Base-by-base conservation (phyloP, 805 yeast genomes). In the Metschnikowia vanudenii region DNA sequence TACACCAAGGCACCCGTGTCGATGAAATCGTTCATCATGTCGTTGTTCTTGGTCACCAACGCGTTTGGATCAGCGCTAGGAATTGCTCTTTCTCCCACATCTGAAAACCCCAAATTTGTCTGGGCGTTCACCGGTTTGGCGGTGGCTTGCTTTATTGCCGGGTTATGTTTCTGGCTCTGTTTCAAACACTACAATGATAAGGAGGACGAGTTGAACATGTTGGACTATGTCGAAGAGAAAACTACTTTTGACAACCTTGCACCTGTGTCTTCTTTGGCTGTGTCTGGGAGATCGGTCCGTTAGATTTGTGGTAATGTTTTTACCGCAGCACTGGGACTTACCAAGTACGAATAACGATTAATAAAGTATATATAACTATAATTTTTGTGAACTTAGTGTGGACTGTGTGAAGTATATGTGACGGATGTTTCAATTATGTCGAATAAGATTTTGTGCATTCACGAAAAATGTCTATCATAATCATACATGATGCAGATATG, bases 11-110 rank as follows among this genome's bases (percentile, higher is more conserved):
- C 94, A 5, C 94, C 94, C 35, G 75, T 74, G 8, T 68, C 76
- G 41, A 81, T 81, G 86, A 80, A 80, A 64, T 77, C 85, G 13
- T 77, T 81, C 60, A 76, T 81, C 57, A 80, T 81, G 82, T 74
- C 84, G 13, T 52, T 81, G 42, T 85, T 82, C 72, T 73, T 87
- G 59, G 68, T 86, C 47, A 84, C 86, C 35, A 82, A 75, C 54
- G 94, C 95, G n/a, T 57, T 84, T 42, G 90, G 94, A 48, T 77
- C 92, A 20, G 89, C 90, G 17, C 59, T 85, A 39, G 89, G 91
- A 57, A 81, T 82, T 64, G 88, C 89, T 12, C 69, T 84, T 43
- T 79, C 87, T 14, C 76, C 88, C 22, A 80, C 84, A 10, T 73
- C 88, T 10, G 74, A 67, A 47, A 81, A 86, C 66, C 92, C 92